Percentiles rank a stretch among this genome's conserved stretches.
Conservation (phyloP, 106 monocot genomes). For the Dendrobium huoshanense region DNA sequence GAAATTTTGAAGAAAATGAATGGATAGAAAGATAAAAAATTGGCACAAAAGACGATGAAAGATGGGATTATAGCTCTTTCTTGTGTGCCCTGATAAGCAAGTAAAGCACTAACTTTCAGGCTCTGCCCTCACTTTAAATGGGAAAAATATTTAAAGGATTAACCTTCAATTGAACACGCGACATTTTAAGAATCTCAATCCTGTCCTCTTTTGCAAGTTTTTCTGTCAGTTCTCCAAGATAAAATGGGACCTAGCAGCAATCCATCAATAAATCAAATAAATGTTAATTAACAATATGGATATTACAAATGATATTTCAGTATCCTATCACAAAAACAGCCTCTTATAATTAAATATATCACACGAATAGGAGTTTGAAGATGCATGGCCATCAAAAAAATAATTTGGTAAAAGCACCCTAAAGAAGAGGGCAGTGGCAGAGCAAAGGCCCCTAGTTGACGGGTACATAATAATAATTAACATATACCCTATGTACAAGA, state of each 20-base stretch:
- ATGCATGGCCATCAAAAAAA: not conserved
- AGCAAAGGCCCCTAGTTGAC: not conserved
- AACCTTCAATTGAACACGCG: constrained; percentile 84
- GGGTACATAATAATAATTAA: not conserved
- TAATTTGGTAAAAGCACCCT: not conserved
- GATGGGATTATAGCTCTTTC: not conserved
- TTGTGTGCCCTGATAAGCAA: not conserved
- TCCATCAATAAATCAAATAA: constrained; percentile 1
- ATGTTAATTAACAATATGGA: not conserved
- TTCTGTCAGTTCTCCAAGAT: constrained; percentile 80
- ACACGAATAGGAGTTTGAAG: not conserved
- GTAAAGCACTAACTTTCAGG: not conserved
- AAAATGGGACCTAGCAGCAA: constrained; percentile 57
- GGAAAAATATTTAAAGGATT: not conserved
- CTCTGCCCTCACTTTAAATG: not conserved
- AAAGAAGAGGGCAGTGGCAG: not conserved
- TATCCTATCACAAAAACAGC: not conserved
- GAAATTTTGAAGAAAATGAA: not conserved
- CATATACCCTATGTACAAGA: not conserved
- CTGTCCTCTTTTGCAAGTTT: constrained; percentile 65
- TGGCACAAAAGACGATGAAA: not conserved
- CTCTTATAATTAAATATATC: not conserved
- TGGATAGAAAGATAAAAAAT: not conserved
- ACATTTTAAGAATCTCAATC: constrained; percentile 49
- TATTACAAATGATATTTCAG: not conserved